These are phyloP conservation scores for Huntiella moniliformis DNA, from an alignment of 2,329 filamentous ascomycete genomes.

Conservation along the genomic window DNA sequence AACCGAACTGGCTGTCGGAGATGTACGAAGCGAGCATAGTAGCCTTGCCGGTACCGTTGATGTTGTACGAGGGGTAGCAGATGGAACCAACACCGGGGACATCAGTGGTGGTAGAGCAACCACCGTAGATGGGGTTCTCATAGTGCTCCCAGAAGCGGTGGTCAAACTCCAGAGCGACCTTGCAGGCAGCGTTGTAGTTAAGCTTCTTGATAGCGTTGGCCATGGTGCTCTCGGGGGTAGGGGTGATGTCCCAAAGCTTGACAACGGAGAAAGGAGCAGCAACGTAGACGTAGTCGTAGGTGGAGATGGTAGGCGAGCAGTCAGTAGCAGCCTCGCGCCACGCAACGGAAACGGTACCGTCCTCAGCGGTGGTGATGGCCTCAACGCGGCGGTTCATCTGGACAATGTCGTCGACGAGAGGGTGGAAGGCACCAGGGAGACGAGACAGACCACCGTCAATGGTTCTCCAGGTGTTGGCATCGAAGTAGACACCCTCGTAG, in stretches of 20 bases:
- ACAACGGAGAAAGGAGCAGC: conserved; percentile 46
- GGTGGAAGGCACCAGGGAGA: conserved; percentile 42
- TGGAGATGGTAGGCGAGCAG: conserved; percentile 24
- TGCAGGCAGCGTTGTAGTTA: conserved; percentile 29
- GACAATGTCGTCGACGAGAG: conserved; percentile 36
- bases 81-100: conserved; percentile 42
- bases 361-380: conserved; percentile 31
- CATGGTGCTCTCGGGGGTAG: conserved; percentile 24
- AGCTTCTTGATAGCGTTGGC: conserved; percentile 28
- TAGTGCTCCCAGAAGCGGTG: conserved; percentile 41
- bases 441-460: conserved; percentile 39
- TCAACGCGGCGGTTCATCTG: conserved; percentile 37
- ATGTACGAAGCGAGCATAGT: conserved; percentile 42
- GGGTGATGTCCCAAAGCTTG: conserved; percentile 37
- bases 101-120: conserved; percentile 34
- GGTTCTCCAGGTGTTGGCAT: conserved; percentile 13
- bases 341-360: conserved; percentile 37
- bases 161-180: conserved; percentile 48
- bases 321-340: conserved; percentile 30
- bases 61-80: conserved; percentile 48
- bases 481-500: conserved; percentile 15
- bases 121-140: conserved; percentile 39
- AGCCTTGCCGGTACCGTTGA: conserved; percentile 44
- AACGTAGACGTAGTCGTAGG: conserved; percentile 50
- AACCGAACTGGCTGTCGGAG: conserved; percentile 22